Evolutionary conservation across 805 yeast genomes (phyloP).

Genomic region (Spathaspora passalidarum): DNA sequence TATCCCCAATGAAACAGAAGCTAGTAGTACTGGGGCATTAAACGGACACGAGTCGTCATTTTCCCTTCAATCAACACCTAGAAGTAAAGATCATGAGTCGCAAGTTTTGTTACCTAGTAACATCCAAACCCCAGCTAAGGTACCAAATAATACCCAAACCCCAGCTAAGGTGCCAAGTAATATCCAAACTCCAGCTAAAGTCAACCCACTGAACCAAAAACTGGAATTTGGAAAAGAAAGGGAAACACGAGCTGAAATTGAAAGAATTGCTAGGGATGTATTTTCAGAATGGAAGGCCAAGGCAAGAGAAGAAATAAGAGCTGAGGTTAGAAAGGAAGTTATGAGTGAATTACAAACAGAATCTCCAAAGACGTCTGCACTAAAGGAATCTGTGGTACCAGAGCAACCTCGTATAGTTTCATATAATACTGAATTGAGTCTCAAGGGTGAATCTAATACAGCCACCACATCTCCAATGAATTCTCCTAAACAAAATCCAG

Average conservation of each 20-base stretch:
- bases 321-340: background rate
- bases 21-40: background rate
- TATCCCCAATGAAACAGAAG: background rate
- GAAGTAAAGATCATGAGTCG: background rate
- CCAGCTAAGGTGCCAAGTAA: no score
- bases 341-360: background rate
- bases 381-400: no score
- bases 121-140: background rate
- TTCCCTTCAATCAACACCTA: background rate
- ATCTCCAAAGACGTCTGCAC: no score
- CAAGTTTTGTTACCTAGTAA: background rate
- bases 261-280: background rate
- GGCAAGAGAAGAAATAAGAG: background rate
- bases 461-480: constrained; percentile 1
- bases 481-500: background rate
- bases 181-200: background rate
- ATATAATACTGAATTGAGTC: background rate
- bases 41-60: background rate
- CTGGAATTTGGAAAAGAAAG: background rate
- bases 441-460: background rate
- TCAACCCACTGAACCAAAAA: background rate
- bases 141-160: background rate
- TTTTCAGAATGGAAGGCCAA: background rate
- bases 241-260: background rate
- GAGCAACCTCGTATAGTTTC: background rate